phyloP scores from a whole-genome alignment of 192 early-diverging fungal genomes.

The Tieghemiomyces parasiticus region DNA sequence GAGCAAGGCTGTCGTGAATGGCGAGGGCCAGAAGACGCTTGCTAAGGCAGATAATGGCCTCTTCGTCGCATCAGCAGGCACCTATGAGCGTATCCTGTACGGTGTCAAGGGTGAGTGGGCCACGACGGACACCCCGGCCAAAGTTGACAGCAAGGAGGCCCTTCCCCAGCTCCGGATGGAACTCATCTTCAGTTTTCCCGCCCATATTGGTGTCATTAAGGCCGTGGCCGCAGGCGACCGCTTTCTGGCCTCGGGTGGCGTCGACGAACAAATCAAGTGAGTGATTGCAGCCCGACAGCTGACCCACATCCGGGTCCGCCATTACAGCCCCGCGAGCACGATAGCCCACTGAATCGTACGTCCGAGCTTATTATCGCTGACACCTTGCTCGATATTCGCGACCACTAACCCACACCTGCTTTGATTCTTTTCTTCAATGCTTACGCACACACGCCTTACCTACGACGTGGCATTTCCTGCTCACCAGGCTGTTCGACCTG shows the following conservation, averaged over 20 bases:
- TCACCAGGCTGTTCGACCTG: conserved; percentile 62
- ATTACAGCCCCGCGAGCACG: background rate
- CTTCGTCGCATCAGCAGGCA: conserved; percentile 45
- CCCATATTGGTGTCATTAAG: conserved; percentile 92
- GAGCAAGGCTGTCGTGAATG: background rate
- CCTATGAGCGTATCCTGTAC: conserved; percentile 96
- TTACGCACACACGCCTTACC: no score
- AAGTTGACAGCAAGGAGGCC: no score
- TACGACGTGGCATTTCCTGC: background rate
- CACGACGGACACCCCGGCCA: conserved; percentile 1
- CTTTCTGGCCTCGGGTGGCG: conserved; percentile 85
- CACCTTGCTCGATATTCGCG: background rate
- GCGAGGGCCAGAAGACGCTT: background rate
- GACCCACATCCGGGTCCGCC: no score
- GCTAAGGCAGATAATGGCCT: conserved; percentile 11
- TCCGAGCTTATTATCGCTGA: background rate
- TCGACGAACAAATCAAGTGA: conserved; percentile 82
- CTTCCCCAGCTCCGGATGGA: conserved; percentile 25
- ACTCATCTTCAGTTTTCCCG: conserved; percentile 86
- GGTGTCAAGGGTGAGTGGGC: conserved; percentile 62
- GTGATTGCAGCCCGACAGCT: no score
- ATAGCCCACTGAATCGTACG: background rate
- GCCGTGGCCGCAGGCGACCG: conserved; percentile 57
- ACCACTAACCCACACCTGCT: background rate
- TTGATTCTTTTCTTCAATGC: background rate